phyloP scores from a whole-genome alignment of 2,329 filamentous ascomycete species.

The Hypomyces rosellus region DNA sequence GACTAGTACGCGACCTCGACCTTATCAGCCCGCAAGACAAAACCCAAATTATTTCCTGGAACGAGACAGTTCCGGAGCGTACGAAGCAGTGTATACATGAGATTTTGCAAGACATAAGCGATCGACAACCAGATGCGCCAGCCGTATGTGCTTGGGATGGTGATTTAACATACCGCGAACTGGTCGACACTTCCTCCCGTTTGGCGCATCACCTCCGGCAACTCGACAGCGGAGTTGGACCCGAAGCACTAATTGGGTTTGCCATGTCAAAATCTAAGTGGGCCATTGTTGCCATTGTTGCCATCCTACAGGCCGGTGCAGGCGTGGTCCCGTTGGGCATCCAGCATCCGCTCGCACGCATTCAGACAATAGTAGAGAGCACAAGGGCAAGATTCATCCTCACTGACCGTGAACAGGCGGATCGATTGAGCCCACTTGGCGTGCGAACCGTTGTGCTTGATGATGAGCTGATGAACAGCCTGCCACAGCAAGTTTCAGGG shows the following conservation, averaged over 20 bases:
- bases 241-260: background rate
- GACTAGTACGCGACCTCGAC: background rate
- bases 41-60: background rate
- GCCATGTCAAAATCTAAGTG: slow-evolving; percentile 1
- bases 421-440: background rate
- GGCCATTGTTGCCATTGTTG: background rate
- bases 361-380: background rate
- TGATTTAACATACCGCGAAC: background rate
- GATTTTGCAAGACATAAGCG: background rate
- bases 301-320: background rate
- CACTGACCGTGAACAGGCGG: background rate
- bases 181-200: background rate
- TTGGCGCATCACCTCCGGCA: background rate
- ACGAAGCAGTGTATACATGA: background rate
- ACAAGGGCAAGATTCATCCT: background rate
- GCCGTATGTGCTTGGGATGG: slow-evolving; percentile 1
- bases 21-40: background rate
- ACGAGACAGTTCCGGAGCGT: background rate
- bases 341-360: background rate
- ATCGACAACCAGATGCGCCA: background rate
- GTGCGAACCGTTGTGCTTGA: background rate
- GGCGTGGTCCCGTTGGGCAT: background rate
- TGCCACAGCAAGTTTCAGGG: background rate
- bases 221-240: background rate
- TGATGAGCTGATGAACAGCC: background rate